Conservation (phyloP, 192 early-diverging fungal genomes). For the Phycomyces nitens region DNA sequence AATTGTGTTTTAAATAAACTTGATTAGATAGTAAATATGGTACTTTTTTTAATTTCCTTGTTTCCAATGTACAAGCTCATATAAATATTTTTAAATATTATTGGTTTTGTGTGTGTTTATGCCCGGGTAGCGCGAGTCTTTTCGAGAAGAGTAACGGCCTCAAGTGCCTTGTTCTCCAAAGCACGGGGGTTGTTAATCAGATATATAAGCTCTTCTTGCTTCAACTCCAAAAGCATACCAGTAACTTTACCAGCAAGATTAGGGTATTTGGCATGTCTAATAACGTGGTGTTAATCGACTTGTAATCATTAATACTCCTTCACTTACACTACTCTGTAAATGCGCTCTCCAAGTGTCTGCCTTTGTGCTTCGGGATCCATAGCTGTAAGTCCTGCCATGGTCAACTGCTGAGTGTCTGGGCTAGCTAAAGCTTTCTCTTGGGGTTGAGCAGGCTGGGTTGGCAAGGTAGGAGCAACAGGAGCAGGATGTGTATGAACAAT, state of each 20-base stretch:
- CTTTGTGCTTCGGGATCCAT: conserved; percentile 5
- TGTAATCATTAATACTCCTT: background rate
- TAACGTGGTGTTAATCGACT: background rate
- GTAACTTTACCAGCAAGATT: conserved; percentile 81
- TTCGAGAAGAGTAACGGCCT: conserved; percentile 70
- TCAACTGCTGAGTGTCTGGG: background rate
- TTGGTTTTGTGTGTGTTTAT: too few relatives aligned
- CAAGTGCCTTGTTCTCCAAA: conserved; percentile 65
- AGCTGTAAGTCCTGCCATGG: background rate
- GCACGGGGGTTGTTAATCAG: conserved; percentile 64
- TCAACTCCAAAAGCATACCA: conserved; percentile 92
- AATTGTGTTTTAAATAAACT: too few relatives aligned
- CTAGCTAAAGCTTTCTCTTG: background rate
- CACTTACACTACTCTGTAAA: conserved; percentile 5
- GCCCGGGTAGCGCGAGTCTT: background rate
- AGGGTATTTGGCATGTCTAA: conserved; percentile 31
- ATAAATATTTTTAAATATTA: too few relatives aligned
- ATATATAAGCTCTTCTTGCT: conserved; percentile 71
- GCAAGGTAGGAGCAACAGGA: background rate
- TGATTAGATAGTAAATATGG: too few relatives aligned
- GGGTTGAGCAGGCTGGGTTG: background rate
- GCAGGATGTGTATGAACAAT: background rate
- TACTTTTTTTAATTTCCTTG: too few relatives aligned
- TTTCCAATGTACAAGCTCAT: too few relatives aligned
- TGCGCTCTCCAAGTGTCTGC: conserved; percentile 17